phyloP scores from a whole-genome alignment of 129 eudicot species.

The Gnaphalium uliginosum region DNA sequence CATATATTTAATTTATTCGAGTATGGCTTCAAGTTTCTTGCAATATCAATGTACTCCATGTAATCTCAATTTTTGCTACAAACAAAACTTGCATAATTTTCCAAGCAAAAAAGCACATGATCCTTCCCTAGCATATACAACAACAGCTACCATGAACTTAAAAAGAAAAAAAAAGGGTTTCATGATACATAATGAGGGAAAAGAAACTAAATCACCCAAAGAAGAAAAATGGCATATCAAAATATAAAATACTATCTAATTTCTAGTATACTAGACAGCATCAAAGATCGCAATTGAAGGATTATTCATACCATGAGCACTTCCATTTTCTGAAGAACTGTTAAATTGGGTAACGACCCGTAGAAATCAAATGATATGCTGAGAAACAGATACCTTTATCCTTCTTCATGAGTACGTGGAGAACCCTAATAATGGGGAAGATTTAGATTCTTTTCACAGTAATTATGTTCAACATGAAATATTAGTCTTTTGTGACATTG shows the following conservation, averaged over 20 bases:
- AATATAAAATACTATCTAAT: constrained; percentile 1
- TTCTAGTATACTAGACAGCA: not conserved
- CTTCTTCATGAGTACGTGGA: not conserved
- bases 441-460: not conserved
- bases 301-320: not conserved
- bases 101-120: not conserved
- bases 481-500: not conserved
- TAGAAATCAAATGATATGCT: not conserved
- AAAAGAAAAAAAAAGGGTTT: not conserved
- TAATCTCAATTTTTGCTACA: too few relatives aligned
- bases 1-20: too few relatives aligned
- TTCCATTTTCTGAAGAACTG: not conserved
- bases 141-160: not conserved
- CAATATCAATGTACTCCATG: too few relatives aligned
- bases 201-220: not conserved
- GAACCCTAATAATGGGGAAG: not conserved
- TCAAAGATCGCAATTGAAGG: not conserved
- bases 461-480: not conserved
- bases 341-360: not conserved
- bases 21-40: too few relatives aligned
- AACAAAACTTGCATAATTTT: too few relatives aligned
- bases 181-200: not conserved
- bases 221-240: not conserved
- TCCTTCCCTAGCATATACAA: not conserved
- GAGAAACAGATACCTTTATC: not conserved